Evolutionary conservation across 768 basidiomycete genomes (phyloP).

Genomic region (Candolleomyces aberdarensis): DNA sequence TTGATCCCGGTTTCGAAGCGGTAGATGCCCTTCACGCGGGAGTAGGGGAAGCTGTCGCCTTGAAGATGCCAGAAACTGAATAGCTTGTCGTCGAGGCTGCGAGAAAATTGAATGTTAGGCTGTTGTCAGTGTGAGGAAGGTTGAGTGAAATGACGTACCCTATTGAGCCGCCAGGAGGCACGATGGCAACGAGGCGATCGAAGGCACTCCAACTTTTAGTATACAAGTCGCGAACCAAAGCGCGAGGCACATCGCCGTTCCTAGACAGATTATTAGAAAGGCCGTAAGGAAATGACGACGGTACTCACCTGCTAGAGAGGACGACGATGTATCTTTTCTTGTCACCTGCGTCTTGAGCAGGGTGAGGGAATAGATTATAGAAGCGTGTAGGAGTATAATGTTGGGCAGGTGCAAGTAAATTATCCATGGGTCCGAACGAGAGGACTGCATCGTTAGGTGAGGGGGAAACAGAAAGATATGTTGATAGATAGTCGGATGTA

Average conservation of each 20-base stretch:
- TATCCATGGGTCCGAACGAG: constrained; percentile 80
- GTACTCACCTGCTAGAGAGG: constrained; percentile 60
- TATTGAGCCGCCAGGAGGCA: constrained; percentile 87
- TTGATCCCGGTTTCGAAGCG: constrained; percentile 88
- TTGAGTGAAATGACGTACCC: constrained; percentile 49
- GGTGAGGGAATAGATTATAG: constrained; percentile 76
- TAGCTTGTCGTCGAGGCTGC: constrained; percentile 85
- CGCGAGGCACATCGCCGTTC: constrained; percentile 82
- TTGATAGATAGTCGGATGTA: constrained; percentile 72
- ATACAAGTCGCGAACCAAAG: constrained; percentile 86
- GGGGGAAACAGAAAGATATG: constrained; percentile 75
- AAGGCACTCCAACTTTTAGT: constrained; percentile 93
- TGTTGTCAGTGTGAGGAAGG: background rate
- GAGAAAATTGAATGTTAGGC: background rate
- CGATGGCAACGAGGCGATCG: constrained; percentile 82
- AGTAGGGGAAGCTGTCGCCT: constrained; percentile 69
- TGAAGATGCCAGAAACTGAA: constrained; percentile 90
- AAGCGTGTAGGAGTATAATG: constrained; percentile 73
- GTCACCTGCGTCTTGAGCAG: constrained; percentile 73
- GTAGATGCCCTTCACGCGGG: constrained; percentile 81
- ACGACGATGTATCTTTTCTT: constrained; percentile 72
- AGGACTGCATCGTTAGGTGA: constrained; percentile 72
- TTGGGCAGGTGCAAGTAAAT: constrained; percentile 69
- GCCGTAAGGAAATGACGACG: background rate
- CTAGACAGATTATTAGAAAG: constrained; percentile 30